Conservation (phyloP, 495 filamentous ascomycete species). For the Aspergillus diversus region DNA sequence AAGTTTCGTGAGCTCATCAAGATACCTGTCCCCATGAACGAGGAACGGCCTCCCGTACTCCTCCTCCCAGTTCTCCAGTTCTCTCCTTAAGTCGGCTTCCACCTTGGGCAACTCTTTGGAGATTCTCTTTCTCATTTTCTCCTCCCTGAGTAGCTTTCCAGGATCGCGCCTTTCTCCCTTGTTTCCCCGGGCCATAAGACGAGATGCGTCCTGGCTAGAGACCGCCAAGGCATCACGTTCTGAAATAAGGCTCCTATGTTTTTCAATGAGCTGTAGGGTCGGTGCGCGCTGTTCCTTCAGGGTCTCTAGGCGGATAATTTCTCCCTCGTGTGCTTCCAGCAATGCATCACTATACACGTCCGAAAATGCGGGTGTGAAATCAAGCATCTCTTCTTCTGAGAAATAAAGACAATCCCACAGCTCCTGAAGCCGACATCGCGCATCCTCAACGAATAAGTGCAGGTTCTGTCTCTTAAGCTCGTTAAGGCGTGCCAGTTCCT, state of each 20-base stretch:
- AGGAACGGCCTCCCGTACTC: conserved; percentile 92
- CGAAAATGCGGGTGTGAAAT: conserved; percentile 93
- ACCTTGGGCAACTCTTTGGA: conserved; percentile 94
- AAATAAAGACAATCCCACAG: conserved; percentile 94
- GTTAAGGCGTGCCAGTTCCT: conserved; percentile 81
- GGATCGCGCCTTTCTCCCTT: conserved; percentile 93
- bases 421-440: conserved; percentile 84
- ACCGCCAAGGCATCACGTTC: conserved; percentile 86
- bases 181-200: conserved; percentile 82
- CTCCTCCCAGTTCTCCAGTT: conserved; percentile 87
- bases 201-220: conserved; percentile 91
- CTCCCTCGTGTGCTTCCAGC: conserved; percentile 84
- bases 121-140: conserved; percentile 97
- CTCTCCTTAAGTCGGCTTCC: conserved; percentile 76
- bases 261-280: conserved; percentile 79
- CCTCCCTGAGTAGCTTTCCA: conserved; percentile 89
- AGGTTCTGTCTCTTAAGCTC: conserved; percentile 94
- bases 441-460: conserved; percentile 93
- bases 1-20: conserved; percentile 72
- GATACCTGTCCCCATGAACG: conserved; percentile 87
- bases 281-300: conserved; percentile 88
- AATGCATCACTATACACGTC: conserved; percentile 83
- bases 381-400: conserved; percentile 96
- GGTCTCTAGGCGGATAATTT: conserved; percentile 79
- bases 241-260: conserved; percentile 78